Conservation (phyloP, 352 stramenopile species). For the Pythium dissimile region DNA sequence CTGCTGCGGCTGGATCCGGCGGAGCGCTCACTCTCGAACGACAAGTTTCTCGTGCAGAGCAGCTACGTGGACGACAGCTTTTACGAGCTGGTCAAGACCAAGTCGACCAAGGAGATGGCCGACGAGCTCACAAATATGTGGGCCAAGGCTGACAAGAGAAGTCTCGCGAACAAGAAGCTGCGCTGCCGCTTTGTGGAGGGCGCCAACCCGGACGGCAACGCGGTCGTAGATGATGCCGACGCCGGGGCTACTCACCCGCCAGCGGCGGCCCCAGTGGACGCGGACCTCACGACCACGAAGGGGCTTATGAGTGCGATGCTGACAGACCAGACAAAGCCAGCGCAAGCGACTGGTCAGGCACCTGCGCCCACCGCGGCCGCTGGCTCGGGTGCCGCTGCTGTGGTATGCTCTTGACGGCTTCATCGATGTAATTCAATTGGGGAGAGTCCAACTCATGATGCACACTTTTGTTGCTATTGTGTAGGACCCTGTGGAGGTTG, state of each 20-base stretch:
- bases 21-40: slow-evolving; percentile 81
- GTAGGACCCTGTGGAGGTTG: slow-evolving; percentile 59
- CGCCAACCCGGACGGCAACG: slow-evolving; percentile 17
- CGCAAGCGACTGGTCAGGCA: no score
- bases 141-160: slow-evolving; percentile 73
- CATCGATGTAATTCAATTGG: no score
- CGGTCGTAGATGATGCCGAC: neutral
- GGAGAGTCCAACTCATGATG: no score
- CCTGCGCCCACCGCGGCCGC: neutral
- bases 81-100: slow-evolving; percentile 85
- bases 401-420: slow-evolving; percentile 14
- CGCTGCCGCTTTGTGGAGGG: slow-evolving; percentile 81
- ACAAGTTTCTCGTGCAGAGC: slow-evolving; percentile 89
- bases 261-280: neutral
- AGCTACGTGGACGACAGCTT: slow-evolving; percentile 83
- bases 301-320: no score
- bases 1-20: slow-evolving; percentile 68
- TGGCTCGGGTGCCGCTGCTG: neutral
- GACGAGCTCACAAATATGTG: slow-evolving; percentile 88
- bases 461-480: neutral
- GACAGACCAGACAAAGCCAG: no score
- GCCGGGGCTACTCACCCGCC: neutral
- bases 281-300: no score
- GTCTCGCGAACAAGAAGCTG: slow-evolving; percentile 86
- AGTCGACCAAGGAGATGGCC: slow-evolving; percentile 84